These are phyloP conservation scores for Athelia psychrophila DNA, from an alignment of 1,284 basidiomycete genomes.

Conservation along the genomic window DNA sequence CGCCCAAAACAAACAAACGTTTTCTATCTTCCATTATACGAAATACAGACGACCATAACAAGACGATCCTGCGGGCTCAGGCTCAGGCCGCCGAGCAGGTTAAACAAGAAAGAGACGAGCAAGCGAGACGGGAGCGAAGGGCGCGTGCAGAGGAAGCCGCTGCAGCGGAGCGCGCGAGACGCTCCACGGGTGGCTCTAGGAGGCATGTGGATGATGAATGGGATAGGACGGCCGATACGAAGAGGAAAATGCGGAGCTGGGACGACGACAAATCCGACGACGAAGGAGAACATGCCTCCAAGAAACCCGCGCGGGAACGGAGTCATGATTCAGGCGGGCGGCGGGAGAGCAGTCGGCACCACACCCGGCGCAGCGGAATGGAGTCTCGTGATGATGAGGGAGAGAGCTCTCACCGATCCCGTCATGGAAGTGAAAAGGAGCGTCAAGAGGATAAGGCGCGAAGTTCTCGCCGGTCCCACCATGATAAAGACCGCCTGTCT, in stretches of 20 bases:
- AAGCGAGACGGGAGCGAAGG: constrained; percentile 56
- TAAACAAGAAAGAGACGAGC: constrained; percentile 59
- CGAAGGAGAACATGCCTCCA: constrained; percentile 18
- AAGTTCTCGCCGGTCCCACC: constrained; percentile 18
- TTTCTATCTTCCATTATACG: constrained; percentile 87
- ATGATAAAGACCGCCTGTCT: background rate
- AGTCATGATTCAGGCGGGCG: constrained; percentile 21
- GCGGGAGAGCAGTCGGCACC: constrained; percentile 16
- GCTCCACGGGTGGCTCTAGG: constrained; percentile 32
- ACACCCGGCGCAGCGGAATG: background rate
- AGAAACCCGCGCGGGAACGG: constrained; percentile 15
- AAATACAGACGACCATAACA: constrained; percentile 91
- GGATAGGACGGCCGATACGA: constrained; percentile 40
- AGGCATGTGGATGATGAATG: constrained; percentile 46
- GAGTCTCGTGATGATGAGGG: background rate
- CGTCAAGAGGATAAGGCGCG: constrained; percentile 16
- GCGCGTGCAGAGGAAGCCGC: constrained; percentile 69
- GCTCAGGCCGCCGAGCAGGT: constrained; percentile 72
- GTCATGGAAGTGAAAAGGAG: constrained; percentile 12
- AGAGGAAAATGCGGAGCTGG: constrained; percentile 39
- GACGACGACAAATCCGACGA: constrained; percentile 29
- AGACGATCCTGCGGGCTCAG: constrained; percentile 76
- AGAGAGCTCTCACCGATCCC: background rate
- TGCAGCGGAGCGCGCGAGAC: constrained; percentile 55
- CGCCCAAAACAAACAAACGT: constrained; percentile 86